Conservation (phyloP, 2,329 filamentous ascomycete genomes). For the Colletotrichum sp. region DNA sequence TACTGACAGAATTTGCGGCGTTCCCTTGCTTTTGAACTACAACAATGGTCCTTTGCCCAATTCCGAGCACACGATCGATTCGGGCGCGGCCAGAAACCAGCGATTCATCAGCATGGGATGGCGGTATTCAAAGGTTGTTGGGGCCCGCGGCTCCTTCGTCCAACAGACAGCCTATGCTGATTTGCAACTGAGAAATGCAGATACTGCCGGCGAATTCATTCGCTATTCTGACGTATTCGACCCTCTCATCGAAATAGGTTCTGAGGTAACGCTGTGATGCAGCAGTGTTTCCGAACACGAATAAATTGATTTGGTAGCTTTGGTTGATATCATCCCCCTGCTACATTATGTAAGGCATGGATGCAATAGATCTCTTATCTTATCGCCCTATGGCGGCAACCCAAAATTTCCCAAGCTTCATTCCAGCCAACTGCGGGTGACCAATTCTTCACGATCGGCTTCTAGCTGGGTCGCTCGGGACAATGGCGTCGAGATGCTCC, state of each 20-base stretch:
- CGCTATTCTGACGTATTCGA: neutral
- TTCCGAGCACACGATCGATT: neutral
- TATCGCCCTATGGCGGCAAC: neutral
- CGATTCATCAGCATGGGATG: neutral
- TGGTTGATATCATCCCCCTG: neutral
- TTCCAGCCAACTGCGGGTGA: neutral
- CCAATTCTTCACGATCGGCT: neutral
- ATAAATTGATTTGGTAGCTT: neutral
- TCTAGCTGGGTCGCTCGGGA: neutral
- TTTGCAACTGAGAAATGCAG: neutral
- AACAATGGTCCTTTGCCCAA: neutral
- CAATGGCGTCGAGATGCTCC: conserved; percentile 48
- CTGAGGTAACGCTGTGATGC: neutral
- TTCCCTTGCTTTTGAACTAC: neutral
- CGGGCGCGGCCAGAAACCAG: neutral
- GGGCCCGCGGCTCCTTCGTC: neutral
- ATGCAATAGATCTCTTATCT: neutral
- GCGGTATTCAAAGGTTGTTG: neutral
- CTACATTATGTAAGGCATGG: neutral
- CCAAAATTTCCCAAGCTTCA: conserved; percentile 15
- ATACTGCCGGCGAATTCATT: neutral
- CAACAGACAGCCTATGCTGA: neutral
- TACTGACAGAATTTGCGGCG: neutral
- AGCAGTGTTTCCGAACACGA: neutral
- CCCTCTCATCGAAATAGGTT: neutral